A percentile compares a stretch with the other conserved stretches of the same genome.
These are phyloP conservation scores for Phymatotrichopsis omnivora DNA, from an alignment of 2,329 filamentous ascomycete genomes.

Conservation along the genomic window DNA sequence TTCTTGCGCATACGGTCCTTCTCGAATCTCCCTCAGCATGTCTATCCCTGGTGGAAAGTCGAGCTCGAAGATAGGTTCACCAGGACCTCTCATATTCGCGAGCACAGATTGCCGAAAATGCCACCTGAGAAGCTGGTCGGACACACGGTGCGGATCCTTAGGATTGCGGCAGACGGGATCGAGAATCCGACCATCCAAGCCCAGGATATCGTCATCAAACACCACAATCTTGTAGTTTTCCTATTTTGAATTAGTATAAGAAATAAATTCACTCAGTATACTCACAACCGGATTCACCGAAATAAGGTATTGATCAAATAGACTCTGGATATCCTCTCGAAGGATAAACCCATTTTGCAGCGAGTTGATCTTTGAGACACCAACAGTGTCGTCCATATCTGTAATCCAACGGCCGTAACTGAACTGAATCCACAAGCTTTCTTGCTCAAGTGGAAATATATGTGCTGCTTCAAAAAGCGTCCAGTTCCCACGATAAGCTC, in stretches of 20 bases:
- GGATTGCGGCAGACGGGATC: conserved; percentile 12
- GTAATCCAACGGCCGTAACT: conserved; percentile 11
- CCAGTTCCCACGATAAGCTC: conserved; percentile 8
- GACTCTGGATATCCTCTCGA: conserved; percentile 4
- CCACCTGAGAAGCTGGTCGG: conserved; percentile 3
- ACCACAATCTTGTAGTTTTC: conserved; percentile 17
- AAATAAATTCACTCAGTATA: conserved; percentile 2
- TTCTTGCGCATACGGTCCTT: conserved; percentile 13
- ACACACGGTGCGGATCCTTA: conserved; percentile 3
- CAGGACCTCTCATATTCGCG: conserved; percentile 16
- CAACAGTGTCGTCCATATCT: conserved; percentile 8
- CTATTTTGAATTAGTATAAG: conserved; percentile 8
- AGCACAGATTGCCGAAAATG: conserved; percentile 15
- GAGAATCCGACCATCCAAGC: conserved; percentile 11
- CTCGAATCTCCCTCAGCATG: conserved; percentile 12
- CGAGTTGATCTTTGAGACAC: too few species aligned
- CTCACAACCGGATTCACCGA: conserved; percentile 16
- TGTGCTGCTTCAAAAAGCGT: conserved; percentile 10
- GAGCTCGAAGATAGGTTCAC: conserved; percentile 19
- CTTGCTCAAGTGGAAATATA: conserved; percentile 9
- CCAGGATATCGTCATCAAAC: conserved; percentile 8
- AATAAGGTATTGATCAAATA: too few species aligned
- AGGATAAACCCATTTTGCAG: too few species aligned
- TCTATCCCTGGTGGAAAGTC: conserved; percentile 21
- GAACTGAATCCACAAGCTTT: conserved; percentile 11